Base-by-base conservation (phyloP, 768 basidiomycete genomes). In the Suillus cothurnatus region DNA sequence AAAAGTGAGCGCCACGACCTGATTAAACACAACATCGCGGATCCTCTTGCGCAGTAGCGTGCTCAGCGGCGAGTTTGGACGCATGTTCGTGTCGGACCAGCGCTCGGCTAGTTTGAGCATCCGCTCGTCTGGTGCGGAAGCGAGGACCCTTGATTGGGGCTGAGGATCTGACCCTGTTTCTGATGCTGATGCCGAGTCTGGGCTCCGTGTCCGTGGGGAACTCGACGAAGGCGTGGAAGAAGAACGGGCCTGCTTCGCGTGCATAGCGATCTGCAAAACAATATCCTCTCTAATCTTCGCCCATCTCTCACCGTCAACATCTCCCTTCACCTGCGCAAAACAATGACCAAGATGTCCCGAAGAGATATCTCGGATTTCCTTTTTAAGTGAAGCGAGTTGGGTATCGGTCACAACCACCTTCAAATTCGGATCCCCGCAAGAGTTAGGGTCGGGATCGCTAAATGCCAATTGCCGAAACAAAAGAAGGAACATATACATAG, bases 401-500 rank as follows among this genome's bases (percentile, higher is more conserved):
- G 76, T 77, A 50, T 85, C 85, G 68, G 50, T 50, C 26, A 50
- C 50, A 50, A 28, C 50, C 15, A 9, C 26, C 26, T 15, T 50
- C 6, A 3, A 50, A 17, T 28, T 15, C 15, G 26, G 50, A 31
- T 50, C 50, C 7, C 50, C 50, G 15, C 50, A 31, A 50, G 26
- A 26, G 15, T 17, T 28, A 26, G 50, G 26, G 28, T 50, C 50
- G 15, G 50, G 26, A 26, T 50, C 50, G 28, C 50, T 50, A 17
- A 84, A 83, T 47, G 86, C 77, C 68, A 94, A 85, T 72, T 94
- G 90, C 49, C 92, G 87, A 74, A 88, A 94, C 26, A 94, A 86
- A 71, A 95, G 80, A 41, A 93, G 80, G 69, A 94, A 86, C 86
- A 95, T 89, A 78, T 90, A 92, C 60, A 93, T 77, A 53, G 89